Conservation (phyloP, 192 early-diverging fungal species). For the Backusella morwellensis region DNA sequence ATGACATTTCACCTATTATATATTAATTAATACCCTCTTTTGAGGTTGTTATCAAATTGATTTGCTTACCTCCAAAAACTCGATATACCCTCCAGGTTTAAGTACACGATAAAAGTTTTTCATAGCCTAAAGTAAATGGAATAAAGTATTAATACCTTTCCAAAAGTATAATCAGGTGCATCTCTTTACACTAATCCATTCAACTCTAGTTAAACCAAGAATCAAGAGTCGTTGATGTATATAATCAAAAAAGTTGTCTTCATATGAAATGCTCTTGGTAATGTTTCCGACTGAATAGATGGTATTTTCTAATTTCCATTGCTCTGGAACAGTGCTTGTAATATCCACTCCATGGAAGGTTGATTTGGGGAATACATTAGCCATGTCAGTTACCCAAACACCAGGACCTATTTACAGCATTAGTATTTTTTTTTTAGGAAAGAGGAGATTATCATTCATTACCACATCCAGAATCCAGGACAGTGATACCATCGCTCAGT, state of each 20-base stretch:
- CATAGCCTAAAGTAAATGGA: slow-evolving; percentile 4
- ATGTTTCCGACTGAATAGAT: slow-evolving; percentile 17
- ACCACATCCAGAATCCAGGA: slow-evolving; percentile 32
- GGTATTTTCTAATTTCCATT: slow-evolving; percentile 20
- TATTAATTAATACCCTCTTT: neutral
- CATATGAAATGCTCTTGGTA: slow-evolving; percentile 21
- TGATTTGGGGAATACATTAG: slow-evolving; percentile 42
- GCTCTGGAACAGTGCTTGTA: slow-evolving; percentile 28
- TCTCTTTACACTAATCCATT: slow-evolving; percentile 13
- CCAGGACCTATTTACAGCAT: slow-evolving; percentile 18
- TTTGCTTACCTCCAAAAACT: slow-evolving; percentile 19
- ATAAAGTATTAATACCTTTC: too few relatives aligned
- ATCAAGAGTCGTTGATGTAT: slow-evolving; percentile 25
- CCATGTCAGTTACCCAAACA: slow-evolving; percentile 45
- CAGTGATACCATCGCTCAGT: slow-evolving; percentile 21
- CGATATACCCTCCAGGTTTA: slow-evolving; percentile 33
- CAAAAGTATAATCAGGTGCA: neutral
- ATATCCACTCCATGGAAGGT: slow-evolving; percentile 52
- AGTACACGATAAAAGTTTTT: slow-evolving; percentile 18
- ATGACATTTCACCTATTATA: neutral
- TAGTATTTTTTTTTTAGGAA: too few relatives aligned
- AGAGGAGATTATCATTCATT: neutral
- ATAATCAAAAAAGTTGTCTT: slow-evolving; percentile 32
- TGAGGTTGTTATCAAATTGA: neutral
- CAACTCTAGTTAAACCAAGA: slow-evolving; percentile 18